Evolutionary conservation across 2,329 filamentous ascomycete species (phyloP).

Genomic region (Paracoccidioides brasiliensis): DNA sequence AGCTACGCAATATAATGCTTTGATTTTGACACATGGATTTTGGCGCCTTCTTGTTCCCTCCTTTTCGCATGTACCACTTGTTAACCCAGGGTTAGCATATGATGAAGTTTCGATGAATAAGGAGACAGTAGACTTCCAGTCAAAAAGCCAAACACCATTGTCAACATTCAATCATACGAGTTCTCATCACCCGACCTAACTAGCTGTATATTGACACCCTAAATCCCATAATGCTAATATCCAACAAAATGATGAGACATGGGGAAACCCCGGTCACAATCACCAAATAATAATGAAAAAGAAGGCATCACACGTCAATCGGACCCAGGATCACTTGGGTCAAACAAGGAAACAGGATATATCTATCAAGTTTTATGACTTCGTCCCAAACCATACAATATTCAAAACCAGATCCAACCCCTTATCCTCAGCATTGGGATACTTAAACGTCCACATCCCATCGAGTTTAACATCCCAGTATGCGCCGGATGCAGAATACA

Average conservation of each 20-base stretch:
- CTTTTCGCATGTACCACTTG: no score
- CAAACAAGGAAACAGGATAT: not conserved
- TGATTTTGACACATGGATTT: not conserved
- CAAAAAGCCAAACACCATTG: not conserved
- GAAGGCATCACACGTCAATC: no score
- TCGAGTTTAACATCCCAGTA: slow-evolving; percentile 41
- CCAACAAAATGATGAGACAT: no score
- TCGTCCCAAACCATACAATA: slow-evolving; percentile 35
- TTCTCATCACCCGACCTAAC: not conserved
- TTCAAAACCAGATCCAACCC: slow-evolving; percentile 38
- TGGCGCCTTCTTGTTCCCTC: not conserved
- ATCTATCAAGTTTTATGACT: slow-evolving; percentile 9
- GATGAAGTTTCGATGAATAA: not conserved
- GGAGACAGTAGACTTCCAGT: not conserved
- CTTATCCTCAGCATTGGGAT: slow-evolving; percentile 33
- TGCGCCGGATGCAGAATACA: slow-evolving; percentile 38
- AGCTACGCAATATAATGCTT: not conserved
- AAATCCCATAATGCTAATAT: no score
- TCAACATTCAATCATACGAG: not conserved
- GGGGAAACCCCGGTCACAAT: no score
- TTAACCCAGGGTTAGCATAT: not conserved
- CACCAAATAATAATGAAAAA: not conserved
- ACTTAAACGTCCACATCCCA: slow-evolving; percentile 42
- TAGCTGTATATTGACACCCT: not conserved
- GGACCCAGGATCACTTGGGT: no score